Conservation (phyloP, 2,329 filamentous ascomycete genomes). For the Fusarium nodosum region DNA sequence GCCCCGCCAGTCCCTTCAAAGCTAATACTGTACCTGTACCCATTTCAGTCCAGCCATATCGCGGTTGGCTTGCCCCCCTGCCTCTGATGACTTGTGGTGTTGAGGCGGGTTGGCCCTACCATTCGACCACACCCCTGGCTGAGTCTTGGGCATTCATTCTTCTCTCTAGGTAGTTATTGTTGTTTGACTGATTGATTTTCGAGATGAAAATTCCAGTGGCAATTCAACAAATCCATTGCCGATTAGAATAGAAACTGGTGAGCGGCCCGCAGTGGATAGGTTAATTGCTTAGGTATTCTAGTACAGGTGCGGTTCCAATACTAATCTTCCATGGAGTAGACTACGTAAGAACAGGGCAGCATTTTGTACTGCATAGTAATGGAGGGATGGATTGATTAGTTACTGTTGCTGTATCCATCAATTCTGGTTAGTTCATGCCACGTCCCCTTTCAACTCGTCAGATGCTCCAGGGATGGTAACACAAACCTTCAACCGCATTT, state of each 20-base stretch:
- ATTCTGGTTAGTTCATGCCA: constrained; percentile 6
- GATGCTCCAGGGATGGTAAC: constrained; percentile 39
- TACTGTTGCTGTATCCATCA: not conserved
- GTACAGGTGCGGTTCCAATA: not conserved
- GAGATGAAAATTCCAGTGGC: constrained; percentile 7
- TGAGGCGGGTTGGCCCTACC: constrained; percentile 23
- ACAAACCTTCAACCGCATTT: constrained; percentile 47
- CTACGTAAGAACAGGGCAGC: constrained; percentile 1
- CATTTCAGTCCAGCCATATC: constrained; percentile 22
- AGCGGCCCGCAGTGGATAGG: constrained; percentile 9
- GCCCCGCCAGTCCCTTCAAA: constrained; percentile 19
- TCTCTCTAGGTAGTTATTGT: not conserved
- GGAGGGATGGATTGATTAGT: constrained; percentile 3
- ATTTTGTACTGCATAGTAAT: constrained; percentile 4
- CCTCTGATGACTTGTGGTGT: constrained; percentile 24
- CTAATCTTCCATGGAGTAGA: constrained; percentile 6
- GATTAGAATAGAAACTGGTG: not conserved
- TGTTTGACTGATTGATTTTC: not conserved
- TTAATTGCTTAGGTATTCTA: constrained; percentile 4
- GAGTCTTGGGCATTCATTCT: constrained; percentile 6
- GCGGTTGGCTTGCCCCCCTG: constrained; percentile 29
- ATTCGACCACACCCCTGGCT: constrained; percentile 12
- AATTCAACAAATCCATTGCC: constrained; percentile 10
- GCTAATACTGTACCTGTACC: constrained; percentile 5
- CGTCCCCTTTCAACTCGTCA: constrained; percentile 16